phyloP scores from a whole-genome alignment of 169 alveolate genomes.

The Eimeria tenella region DNA sequence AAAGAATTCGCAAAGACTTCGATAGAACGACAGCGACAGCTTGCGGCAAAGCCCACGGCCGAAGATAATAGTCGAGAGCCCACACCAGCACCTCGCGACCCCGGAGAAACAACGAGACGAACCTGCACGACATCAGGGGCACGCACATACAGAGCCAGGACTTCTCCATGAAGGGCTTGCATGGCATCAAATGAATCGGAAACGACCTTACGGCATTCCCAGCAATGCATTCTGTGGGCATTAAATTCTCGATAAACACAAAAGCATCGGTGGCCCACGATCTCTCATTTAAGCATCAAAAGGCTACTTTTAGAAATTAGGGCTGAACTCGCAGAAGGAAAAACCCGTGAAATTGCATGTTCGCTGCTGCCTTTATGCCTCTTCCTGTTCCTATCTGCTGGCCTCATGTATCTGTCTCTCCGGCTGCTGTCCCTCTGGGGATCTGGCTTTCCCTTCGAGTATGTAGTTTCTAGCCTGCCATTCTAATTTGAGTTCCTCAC shows the following conservation, averaged over 20 bases:
- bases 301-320: too few species aligned
- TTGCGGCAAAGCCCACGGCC: conserved; percentile 59
- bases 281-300: too few species aligned
- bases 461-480: too few species aligned
- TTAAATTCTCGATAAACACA: too few species aligned
- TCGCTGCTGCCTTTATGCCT: too few species aligned
- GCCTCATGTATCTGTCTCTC: too few species aligned
- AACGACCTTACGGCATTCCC: neutral
- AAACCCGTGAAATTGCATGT: neutral
- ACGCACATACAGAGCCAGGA: neutral
- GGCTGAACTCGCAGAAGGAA: neutral
- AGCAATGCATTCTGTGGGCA: too few species aligned
- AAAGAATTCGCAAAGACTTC: conserved; percentile 55
- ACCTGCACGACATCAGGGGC: conserved; percentile 1
- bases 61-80: conserved; percentile 52
- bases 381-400: too few species aligned
- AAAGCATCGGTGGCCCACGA: too few species aligned
- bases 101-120: conserved; percentile 62
- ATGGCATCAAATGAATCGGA: neutral
- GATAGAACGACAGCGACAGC: conserved; percentile 67
- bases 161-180: too few species aligned
- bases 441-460: too few species aligned
- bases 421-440: too few species aligned
- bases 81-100: conserved; percentile 62
- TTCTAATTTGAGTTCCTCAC: neutral